A percentile compares a stretch with the other conserved stretches of the same genome.
Conservation (phyloP, 257 asterid species). For the Henckelia pumila region DNA sequence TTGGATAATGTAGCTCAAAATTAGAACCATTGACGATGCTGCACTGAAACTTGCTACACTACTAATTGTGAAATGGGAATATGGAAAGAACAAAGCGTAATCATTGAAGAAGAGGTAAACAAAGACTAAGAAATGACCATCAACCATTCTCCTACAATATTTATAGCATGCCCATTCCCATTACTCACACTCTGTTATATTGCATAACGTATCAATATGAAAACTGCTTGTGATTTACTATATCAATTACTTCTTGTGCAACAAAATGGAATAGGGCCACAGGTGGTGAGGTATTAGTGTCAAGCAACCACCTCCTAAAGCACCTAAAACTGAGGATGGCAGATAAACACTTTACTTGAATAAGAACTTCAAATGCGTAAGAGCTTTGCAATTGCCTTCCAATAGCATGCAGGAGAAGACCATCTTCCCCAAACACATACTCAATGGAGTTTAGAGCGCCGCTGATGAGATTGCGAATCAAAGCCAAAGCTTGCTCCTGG, state of each 20-base stretch:
- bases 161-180: background rate
- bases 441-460: slow-evolving; percentile 59
- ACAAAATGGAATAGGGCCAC: slow-evolving; percentile 8
- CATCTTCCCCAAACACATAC: slow-evolving; percentile 64
- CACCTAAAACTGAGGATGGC: background rate
- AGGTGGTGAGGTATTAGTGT: background rate
- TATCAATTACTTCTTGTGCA: background rate
- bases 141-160: background rate
- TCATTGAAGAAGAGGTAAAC: background rate
- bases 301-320: slow-evolving; percentile 13
- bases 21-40: background rate
- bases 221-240: background rate
- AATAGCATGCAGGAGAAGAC: slow-evolving; percentile 62
- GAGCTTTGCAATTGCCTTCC: slow-evolving; percentile 60
- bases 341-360: slow-evolving; percentile 52
- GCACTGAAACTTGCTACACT: background rate
- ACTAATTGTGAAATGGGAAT: background rate
- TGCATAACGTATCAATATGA: background rate
- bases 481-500: slow-evolving; percentile 84
- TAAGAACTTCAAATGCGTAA: slow-evolving; percentile 60
- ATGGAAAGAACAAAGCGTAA: background rate
- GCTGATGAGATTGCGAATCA: slow-evolving; percentile 76
- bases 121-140: background rate
- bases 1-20: background rate
- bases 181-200: background rate